Evolutionary conservation across 257 asterid genomes (phyloP).

Genomic region (Verbena officinalis): DNA sequence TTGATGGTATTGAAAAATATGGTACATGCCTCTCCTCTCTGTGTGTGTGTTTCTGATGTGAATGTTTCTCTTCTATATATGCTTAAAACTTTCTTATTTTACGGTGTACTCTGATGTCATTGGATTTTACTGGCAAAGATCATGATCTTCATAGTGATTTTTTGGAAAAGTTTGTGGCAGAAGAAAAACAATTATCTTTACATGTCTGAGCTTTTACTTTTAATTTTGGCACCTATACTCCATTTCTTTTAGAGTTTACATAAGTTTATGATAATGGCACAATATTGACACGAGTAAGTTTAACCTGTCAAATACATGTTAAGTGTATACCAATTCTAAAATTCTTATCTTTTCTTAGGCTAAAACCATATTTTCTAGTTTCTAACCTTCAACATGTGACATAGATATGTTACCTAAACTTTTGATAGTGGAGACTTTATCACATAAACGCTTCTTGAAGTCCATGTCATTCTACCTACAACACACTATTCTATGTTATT

Average conservation of each 20-base stretch:
- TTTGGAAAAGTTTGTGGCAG: slow-evolving; percentile 11
- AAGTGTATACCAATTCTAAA: not conserved
- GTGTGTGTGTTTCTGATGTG: not conserved
- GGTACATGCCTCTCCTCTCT: slow-evolving; percentile 46
- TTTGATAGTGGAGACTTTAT: not conserved
- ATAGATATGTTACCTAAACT: not conserved
- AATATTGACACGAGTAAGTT: not conserved
- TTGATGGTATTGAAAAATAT: slow-evolving; percentile 80
- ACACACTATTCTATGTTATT: slow-evolving; percentile 1
- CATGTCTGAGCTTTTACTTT: slow-evolving; percentile 7
- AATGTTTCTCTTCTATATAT: not conserved
- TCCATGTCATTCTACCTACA: not conserved
- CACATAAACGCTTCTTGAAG: not conserved
- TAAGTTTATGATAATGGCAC: not conserved
- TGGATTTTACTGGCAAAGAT: not conserved
- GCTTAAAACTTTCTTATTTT: not conserved
- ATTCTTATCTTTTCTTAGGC: slow-evolving; percentile 6
- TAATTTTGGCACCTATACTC: not conserved
- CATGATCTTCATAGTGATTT: not conserved
- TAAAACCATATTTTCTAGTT: not conserved
- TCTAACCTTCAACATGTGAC: slow-evolving; percentile 14
- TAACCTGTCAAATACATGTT: not conserved
- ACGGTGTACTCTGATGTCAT: not conserved
- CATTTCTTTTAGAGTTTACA: slow-evolving; percentile 1
- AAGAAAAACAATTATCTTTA: slow-evolving; percentile 13